A percentile compares a stretch with the other conserved stretches of the same genome.
Conservation (phyloP, 2,329 filamentous ascomycete genomes). For the Aphanocladium album region DNA sequence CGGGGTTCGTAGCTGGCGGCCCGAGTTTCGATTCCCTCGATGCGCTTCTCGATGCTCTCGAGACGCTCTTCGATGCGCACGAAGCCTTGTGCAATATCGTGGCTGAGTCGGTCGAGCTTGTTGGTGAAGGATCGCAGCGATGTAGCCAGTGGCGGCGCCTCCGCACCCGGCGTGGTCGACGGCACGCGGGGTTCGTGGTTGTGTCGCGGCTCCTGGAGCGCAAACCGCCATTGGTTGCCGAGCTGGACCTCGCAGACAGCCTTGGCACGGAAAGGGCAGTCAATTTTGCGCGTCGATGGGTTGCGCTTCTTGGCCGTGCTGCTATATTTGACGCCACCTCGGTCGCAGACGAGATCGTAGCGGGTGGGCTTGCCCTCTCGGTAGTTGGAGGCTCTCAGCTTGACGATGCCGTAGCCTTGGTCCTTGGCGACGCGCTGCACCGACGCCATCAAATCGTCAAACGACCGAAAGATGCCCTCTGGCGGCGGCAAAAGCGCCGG, state of each 20-base stretch:
- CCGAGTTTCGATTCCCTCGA: slow-evolving; percentile 48
- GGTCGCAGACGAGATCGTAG: slow-evolving; percentile 59
- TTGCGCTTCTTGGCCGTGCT: slow-evolving; percentile 62
- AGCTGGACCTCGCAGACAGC: slow-evolving; percentile 60
- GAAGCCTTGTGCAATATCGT: slow-evolving; percentile 51
- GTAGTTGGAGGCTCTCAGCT: slow-evolving; percentile 59
- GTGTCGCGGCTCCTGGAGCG: slow-evolving; percentile 54
- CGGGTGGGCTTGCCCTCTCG: slow-evolving; percentile 58
- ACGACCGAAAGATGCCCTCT: slow-evolving; percentile 55
- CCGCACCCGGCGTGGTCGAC: slow-evolving; percentile 49
- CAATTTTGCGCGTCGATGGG: slow-evolving; percentile 58
- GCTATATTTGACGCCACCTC: slow-evolving; percentile 59
- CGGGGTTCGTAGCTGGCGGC: slow-evolving; percentile 38
- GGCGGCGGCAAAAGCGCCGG: slow-evolving; percentile 49
- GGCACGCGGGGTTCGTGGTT: slow-evolving; percentile 57
- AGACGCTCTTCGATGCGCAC: slow-evolving; percentile 45
- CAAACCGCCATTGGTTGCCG: slow-evolving; percentile 60
- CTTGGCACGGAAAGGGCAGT: slow-evolving; percentile 59
- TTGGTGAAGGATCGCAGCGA: slow-evolving; percentile 54
- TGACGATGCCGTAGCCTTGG: slow-evolving; percentile 58
- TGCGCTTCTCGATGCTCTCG: slow-evolving; percentile 49
- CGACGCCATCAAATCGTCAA: slow-evolving; percentile 53
- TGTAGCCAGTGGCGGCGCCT: slow-evolving; percentile 53
- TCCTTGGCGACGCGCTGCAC: slow-evolving; percentile 58
- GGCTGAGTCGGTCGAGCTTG: slow-evolving; percentile 54